These are phyloP conservation scores for Salix exigua DNA, from an alignment of 345 rosid genomes.

Conservation along the genomic window DNA sequence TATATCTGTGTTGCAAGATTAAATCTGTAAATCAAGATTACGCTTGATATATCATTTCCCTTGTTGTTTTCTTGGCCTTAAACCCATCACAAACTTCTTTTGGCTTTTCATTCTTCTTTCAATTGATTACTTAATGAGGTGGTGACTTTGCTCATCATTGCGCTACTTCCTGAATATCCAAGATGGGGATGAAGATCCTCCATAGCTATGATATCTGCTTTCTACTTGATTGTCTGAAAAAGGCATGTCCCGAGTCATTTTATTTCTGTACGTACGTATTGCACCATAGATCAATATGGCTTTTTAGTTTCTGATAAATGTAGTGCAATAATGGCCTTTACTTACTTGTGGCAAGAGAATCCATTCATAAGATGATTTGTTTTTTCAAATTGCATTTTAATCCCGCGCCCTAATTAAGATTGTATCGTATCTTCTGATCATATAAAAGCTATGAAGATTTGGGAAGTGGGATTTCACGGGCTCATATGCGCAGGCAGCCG, in stretches of 20 bases:
- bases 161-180: not conserved
- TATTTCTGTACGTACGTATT: too few relatives aligned
- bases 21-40: not conserved
- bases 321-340: not conserved
- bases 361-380: too few relatives aligned
- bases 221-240: not conserved
- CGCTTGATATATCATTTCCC: not conserved
- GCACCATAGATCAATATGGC: not conserved
- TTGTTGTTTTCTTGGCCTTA: not conserved
- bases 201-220: not conserved
- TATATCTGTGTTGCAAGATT: not conserved
- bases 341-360: not conserved
- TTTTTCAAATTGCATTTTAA: not conserved
- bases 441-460: too few relatives aligned
- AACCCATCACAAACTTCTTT: not conserved
- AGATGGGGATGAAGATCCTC: not conserved
- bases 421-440: too few relatives aligned
- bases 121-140: not conserved
- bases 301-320: not conserved
- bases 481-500: too few relatives aligned
- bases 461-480: too few relatives aligned
- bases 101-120: not conserved
- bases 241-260: not conserved
- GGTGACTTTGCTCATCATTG: not conserved
- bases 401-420: not conserved